Evolutionary conservation across 2,329 filamentous ascomycete species (phyloP), one percentile per base, ranked within the genome.

Genomic region (Myrmaecium sp.): DNA sequence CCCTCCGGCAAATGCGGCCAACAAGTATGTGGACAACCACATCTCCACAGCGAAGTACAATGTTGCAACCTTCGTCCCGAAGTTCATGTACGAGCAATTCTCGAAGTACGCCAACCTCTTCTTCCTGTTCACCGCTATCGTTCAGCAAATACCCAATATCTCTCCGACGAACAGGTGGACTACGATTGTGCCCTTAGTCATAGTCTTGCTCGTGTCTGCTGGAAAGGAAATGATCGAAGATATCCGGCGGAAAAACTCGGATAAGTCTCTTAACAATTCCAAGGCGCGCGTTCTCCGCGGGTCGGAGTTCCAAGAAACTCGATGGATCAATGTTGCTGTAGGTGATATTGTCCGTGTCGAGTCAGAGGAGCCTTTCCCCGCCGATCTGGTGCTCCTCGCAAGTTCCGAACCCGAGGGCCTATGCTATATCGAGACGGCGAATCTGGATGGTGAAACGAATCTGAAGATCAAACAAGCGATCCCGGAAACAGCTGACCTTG

Each of bases 91-190:
- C 51, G 89, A 98, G 53, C 89, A 98, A 51, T 98, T 98, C 57
- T 94, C 84, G 34, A 98, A 94, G 62, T 93, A 94, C 54, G 89
- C 89, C 61, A 98, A 98, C 56, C 57, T 98, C 46, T 98, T 98
- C 63, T 98, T 98, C 77, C 69, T 98, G 49, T 95, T 98, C 54
- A 98, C 89, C 19, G 84, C 89, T 10, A 74, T 71, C 21, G 60
- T 98, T 23, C 89, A 98, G 58, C 89, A 98, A 52, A 93, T 98
- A 34, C 89, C 89, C 13, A 75, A 78, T 37, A 75, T 98, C 34
- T 93, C 84, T 17, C 89, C 91, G 5, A 98, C 89, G 6, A 95
- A 94, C 56, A 69, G 66, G 52, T 98, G 84, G 48, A 98, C 89
- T 5, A 98, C 91, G 19, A 94, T 98, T 47, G 86, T 79, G 5